Evolutionary conservation across 73 alveolate species (phyloP), one percentile per base, ranked within the genome.

Genomic region (Diophrys sp.): DNA sequence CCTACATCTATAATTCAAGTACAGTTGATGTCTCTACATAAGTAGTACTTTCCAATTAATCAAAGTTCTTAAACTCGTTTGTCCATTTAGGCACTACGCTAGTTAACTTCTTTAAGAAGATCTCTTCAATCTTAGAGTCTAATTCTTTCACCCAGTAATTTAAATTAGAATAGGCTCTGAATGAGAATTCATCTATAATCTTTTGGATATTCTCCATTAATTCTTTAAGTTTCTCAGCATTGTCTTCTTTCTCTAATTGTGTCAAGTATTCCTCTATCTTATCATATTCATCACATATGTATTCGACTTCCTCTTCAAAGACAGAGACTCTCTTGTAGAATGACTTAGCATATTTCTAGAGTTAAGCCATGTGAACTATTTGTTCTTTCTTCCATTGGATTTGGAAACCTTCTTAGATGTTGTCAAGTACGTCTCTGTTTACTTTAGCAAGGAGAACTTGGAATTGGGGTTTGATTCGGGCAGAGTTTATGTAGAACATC

Each of bases 161-260:
- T 77, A 97, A 88, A 88, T 96, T 96, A 67, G 98, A 92, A 79
- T 91, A 97, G 78, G 87, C 95, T 23, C 77, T 84, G 80, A 96
- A 76, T 74, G 81, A 87, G 86, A 94, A 77, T 67, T 94, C 98
- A 78, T 96, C 96, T 1, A 94, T 74, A 66, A 93, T 80, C 72
- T 89, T 91, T 89, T 96, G 97, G 77, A 96, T 86, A 71, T 85
- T 76, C 73, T 90, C 87, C 14, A 94, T 87, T 44, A 80, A 80
- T 1, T 67, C 56, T 54, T 70, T 70, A 29, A 90, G 71, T 24
- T 71, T 77, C 54, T 83, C 93, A 54, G 80, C 73, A 53, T 83
- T 77, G 26, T 85, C 89, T 26, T 79, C 71, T 18, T 44, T 44
- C 62, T 44, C 62, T 54, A 89, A 82, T 67, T 85, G 88, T 0